These are phyloP conservation scores for Iris macrosiphon DNA, from an alignment of 106 monocot genomes.

Conservation along the genomic window DNA sequence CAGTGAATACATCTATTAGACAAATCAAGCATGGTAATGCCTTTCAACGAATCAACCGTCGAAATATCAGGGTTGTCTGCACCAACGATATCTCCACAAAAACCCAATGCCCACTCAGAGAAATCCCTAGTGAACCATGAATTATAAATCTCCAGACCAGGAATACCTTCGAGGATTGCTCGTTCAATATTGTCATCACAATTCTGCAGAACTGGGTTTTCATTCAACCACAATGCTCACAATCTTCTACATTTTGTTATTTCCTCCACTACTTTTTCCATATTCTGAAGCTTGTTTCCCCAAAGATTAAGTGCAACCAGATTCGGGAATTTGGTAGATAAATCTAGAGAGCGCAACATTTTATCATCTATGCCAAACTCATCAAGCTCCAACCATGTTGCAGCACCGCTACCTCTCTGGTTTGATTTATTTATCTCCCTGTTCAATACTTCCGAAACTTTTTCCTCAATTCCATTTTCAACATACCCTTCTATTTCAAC, in stretches of 20 bases:
- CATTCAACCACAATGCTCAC: slow-evolving; percentile 88
- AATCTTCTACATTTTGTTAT: slow-evolving; percentile 61
- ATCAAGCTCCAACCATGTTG: slow-evolving; percentile 86
- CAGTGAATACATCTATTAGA: slow-evolving; percentile 65
- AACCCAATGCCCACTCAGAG: slow-evolving; percentile 81
- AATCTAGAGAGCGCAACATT: slow-evolving; percentile 64
- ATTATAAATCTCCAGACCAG: slow-evolving; percentile 76
- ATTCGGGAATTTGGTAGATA: slow-evolving; percentile 80
- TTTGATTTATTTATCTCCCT: slow-evolving; percentile 46
- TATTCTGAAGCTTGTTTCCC: slow-evolving; percentile 86
- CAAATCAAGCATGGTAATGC: slow-evolving; percentile 61
- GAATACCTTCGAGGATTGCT: slow-evolving; percentile 44
- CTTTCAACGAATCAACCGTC: slow-evolving; percentile 27
- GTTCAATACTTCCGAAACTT: slow-evolving; percentile 43
- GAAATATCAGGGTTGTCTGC: slow-evolving; percentile 43
- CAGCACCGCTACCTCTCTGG: slow-evolving; percentile 36
- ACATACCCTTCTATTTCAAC: slow-evolving; percentile 13
- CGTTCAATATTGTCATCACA: slow-evolving; percentile 33
- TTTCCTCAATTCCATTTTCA: slow-evolving; percentile 4
- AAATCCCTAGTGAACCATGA: slow-evolving; percentile 61
- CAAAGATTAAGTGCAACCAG: slow-evolving; percentile 88
- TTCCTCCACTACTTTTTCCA: slow-evolving; percentile 49
- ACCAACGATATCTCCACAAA: slow-evolving; percentile 67
- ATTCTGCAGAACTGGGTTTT: slow-evolving; percentile 59
- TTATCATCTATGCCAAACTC: slow-evolving; percentile 83